Base-by-base conservation (phyloP, 2,329 filamentous ascomycete genomes). In the Ophiostoma ips region DNA sequence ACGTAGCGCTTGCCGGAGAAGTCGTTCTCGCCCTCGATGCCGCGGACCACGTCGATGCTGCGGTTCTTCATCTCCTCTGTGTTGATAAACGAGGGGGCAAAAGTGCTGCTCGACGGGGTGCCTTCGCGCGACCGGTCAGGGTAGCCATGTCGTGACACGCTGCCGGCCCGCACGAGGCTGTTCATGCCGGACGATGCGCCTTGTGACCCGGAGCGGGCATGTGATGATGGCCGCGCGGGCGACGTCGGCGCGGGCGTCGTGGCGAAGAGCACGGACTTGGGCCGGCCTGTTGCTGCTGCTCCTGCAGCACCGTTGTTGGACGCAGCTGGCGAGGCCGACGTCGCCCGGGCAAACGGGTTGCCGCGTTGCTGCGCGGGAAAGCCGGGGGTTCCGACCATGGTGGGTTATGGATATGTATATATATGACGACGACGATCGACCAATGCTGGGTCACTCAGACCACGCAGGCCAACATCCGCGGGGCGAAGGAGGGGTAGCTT, bases 1-100 rank as follows among this genome's bases (percentile, higher is more conserved):
- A 98, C 89, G 71, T 96, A 98, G 70, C 92, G 80, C 70, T 94
- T 96, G 51, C 92, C 94, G 0, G 92, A 98, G 65, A 98, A 96
- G 72, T 98, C 92, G 64, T 95, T 96, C 62, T 95, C 90, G 55
- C 92, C 92, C 67, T 98, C 94, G 53, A 95, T 88, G 16, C 87
- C 84, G 46, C 72, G 72, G 15, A 83, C 75, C 11, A 70, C 61
- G 56, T 81, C 78, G 48, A 72, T 65, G 33, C 66, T 57, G 49
- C 52, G 53, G 40, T 60, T 70, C 57, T 79, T 75, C 65, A 85
- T 70, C 56, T 89, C 86, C 56, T 94, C 88, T 0, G 81, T 79
- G 64, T 90, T 92, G 68, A 98, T 96, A 66, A 98, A 98, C 10
- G 87, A 86, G 3, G 90, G 92, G 34, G 92, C 90, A 69, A 98